phyloP scores from a whole-genome alignment of 2,329 filamentous ascomycete genomes.

The Dactylonectria macrodidyma region DNA sequence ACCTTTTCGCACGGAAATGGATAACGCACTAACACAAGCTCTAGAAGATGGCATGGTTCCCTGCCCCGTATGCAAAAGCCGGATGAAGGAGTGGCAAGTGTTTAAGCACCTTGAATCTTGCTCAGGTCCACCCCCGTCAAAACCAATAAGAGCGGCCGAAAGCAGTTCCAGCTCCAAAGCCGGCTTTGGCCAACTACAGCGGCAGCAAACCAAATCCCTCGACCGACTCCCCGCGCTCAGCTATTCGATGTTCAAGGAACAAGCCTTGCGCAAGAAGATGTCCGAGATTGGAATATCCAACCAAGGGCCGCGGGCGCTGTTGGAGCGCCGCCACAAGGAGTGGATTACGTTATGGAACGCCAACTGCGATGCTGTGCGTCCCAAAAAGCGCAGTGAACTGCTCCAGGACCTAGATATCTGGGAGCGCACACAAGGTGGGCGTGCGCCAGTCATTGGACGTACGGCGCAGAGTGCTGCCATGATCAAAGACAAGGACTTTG shows the following conservation, averaged over 20 bases:
- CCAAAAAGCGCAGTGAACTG: constrained; percentile 79
- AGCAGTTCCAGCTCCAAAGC: constrained; percentile 27
- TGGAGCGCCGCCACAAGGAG: constrained; percentile 88
- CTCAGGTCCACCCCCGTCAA: constrained; percentile 53
- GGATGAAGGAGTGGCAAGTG: constrained; percentile 86
- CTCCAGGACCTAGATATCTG: constrained; percentile 86
- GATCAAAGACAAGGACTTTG: constrained; percentile 92
- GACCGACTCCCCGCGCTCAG: constrained; percentile 85
- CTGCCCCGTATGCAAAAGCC: constrained; percentile 85
- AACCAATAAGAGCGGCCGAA: constrained; percentile 14
- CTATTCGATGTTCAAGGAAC: constrained; percentile 89
- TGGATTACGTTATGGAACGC: constrained; percentile 98
- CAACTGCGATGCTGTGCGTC: constrained; percentile 88
- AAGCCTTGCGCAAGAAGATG: constrained; percentile 84
- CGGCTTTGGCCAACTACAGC: constrained; percentile 42
- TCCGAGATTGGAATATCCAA: constrained; percentile 83
- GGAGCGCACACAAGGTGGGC: constrained; percentile 86
- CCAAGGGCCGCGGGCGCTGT: constrained; percentile 75
- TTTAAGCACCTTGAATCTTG: constrained; percentile 85
- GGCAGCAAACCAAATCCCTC: constrained; percentile 55
- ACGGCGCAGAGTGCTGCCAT: constrained; percentile 56
- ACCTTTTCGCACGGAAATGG: background rate
- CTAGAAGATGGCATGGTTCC: constrained; percentile 81
- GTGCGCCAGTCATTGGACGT: constrained; percentile 59
- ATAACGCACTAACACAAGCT: constrained; percentile 29